Evolutionary conservation across 805 yeast species (phyloP).

Genomic region (Naumovozyma dairenensis): DNA sequence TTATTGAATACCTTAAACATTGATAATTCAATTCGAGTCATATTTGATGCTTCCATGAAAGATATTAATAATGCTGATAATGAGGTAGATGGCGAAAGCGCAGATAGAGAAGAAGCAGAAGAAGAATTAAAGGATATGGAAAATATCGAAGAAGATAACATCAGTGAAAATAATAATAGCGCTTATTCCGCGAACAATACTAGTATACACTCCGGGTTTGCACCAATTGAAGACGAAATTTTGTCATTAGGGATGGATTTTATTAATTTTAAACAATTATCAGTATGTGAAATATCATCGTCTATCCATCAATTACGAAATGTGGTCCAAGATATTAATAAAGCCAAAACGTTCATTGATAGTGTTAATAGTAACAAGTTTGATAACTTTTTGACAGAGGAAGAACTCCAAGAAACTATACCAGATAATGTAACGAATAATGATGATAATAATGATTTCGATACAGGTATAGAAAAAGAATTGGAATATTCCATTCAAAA

Average conservation of each 20-base stretch:
- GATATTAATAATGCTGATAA: constrained; percentile 13
- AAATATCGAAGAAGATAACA: constrained; percentile 6
- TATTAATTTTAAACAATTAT: constrained; percentile 22
- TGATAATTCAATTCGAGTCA: constrained; percentile 44
- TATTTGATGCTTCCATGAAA: constrained; percentile 49
- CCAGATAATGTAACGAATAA: constrained; percentile 20
- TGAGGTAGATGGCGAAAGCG: constrained; percentile 12
- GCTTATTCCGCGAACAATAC: background rate
- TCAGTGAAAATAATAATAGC: background rate
- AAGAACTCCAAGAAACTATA: constrained; percentile 22
- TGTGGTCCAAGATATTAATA: constrained; percentile 45
- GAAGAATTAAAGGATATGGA: constrained; percentile 9
- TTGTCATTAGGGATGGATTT: constrained; percentile 29
- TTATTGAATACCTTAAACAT: constrained; percentile 51
- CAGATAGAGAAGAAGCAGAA: constrained; percentile 13
- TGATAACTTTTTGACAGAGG: constrained; percentile 23
- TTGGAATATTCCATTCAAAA: constrained; percentile 18
- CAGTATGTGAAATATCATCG: constrained; percentile 48
- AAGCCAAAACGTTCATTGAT: constrained; percentile 39
- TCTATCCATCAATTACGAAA: constrained; percentile 52
- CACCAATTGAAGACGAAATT: constrained; percentile 23
- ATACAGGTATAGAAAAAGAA: constrained; percentile 12
- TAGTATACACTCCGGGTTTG: background rate
- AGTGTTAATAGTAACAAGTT: constrained; percentile 30
- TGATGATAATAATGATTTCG: constrained; percentile 12